Percentiles rank a stretch among this genome's conserved stretches.
phyloP scores from a whole-genome alignment of 176 grass and related monocot genomes.

The Metroxylon sagu region DNA sequence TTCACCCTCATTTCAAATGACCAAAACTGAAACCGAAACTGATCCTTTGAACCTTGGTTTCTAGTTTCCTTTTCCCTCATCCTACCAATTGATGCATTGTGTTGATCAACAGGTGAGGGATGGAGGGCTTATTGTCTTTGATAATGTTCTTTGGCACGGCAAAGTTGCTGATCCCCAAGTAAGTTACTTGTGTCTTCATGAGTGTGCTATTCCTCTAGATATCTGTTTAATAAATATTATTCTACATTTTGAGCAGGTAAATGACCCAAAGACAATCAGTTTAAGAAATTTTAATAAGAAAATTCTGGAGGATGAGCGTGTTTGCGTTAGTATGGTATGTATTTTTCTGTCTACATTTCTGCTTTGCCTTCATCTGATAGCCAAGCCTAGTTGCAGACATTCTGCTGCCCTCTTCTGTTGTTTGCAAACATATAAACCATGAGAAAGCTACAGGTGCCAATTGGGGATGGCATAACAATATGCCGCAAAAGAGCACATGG shows the following conservation, averaged over 20 bases:
- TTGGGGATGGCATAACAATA: conserved; percentile 96
- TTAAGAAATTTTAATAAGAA: conserved; percentile 95
- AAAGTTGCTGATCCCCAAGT: conserved; percentile 70
- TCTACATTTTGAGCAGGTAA: conserved; percentile 31
- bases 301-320: conserved; percentile 70
- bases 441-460: conserved; percentile 47
- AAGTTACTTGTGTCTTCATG: conserved; percentile 12
- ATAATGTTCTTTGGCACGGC: conserved; percentile 98
- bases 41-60: too few species aligned
- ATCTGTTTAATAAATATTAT: too few species aligned
- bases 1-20: too few species aligned
- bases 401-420: too few species aligned
- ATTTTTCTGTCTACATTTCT: too few species aligned
- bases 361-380: too few species aligned
- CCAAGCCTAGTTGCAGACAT: too few species aligned
- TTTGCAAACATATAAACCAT: neutral
- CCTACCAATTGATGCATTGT: neutral
- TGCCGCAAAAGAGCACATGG: conserved; percentile 59
- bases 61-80: too few species aligned
- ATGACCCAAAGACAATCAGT: conserved; percentile 71
- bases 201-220: too few species aligned
- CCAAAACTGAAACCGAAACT: too few species aligned
- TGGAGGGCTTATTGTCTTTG: conserved; percentile 86
- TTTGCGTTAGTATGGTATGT: conserved; percentile 74
- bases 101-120: conserved; percentile 47